Percentiles rank a stretch among this genome's conserved stretches.
Evolutionary conservation across 208 protist genomes (phyloP).

Genomic region (Leishmania martiniquensis): DNA sequence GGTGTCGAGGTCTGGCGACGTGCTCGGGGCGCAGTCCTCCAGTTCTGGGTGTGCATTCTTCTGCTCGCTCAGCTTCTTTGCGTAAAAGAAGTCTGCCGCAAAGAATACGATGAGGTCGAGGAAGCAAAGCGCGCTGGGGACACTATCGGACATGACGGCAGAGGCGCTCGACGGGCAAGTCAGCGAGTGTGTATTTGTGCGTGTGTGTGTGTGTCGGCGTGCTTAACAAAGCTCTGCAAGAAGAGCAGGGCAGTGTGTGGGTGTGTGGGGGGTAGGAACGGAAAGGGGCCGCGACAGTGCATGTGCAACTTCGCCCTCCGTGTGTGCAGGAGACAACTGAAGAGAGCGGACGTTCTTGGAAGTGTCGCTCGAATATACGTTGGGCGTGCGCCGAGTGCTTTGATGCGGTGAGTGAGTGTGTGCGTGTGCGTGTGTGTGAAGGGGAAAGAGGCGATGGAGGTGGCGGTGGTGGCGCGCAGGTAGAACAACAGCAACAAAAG

Average conservation of each 20-base stretch:
- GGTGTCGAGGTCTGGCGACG: constrained; percentile 75
- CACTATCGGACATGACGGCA: constrained; percentile 26
- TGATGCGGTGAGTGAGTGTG: not conserved
- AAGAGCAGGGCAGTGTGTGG: not conserved
- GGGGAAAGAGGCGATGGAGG: not conserved
- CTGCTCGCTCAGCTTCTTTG: constrained; percentile 46
- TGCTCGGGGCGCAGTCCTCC: constrained; percentile 66
- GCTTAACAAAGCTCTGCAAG: not conserved
- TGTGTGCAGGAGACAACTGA: not conserved
- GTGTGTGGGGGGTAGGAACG: too few species aligned
- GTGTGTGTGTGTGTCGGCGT: not conserved
- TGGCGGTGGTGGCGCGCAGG: not conserved
- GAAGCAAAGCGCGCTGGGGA: constrained; percentile 38
- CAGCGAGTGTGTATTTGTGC: too few species aligned
- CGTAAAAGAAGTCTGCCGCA: constrained; percentile 59
- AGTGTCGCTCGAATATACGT: not conserved
- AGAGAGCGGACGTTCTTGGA: not conserved
- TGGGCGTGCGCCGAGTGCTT: not conserved
- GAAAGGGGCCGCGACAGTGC: not conserved
- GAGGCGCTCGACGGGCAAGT: not conserved
- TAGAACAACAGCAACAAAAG: not conserved
- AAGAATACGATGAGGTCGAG: constrained; percentile 65
- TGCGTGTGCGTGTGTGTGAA: too few species aligned
- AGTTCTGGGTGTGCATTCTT: constrained; percentile 71
- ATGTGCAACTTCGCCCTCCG: not conserved